These are phyloP conservation scores for Ophiostoma sp. DNA, from an alignment of 2,329 filamentous ascomycete genomes.

Conservation along the genomic window DNA sequence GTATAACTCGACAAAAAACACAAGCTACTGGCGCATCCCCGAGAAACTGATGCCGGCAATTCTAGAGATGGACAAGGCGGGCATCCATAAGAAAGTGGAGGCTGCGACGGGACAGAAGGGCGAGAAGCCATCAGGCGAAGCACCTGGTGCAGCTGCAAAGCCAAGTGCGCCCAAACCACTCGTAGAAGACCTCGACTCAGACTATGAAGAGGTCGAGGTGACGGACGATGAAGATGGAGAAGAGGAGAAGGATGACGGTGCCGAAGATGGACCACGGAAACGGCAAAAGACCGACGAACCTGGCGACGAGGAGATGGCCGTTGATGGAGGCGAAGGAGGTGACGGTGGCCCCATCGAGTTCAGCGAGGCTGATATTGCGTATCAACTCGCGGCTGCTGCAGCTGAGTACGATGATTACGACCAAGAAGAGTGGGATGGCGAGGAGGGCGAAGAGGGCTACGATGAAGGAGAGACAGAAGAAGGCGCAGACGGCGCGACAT, in stretches of 20 bases:
- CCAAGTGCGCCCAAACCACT: neutral
- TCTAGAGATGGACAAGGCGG: slow-evolving; percentile 68
- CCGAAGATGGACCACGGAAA: slow-evolving; percentile 46
- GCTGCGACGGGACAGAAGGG: neutral
- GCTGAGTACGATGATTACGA: slow-evolving; percentile 64
- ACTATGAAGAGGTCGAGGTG: slow-evolving; percentile 78
- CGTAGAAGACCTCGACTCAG: slow-evolving; percentile 60
- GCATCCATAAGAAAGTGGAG: slow-evolving; percentile 56
- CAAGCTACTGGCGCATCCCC: slow-evolving; percentile 95
- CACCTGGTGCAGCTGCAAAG: neutral
- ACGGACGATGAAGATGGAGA: slow-evolving; percentile 55
- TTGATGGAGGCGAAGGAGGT: slow-evolving; percentile 35
- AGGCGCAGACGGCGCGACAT: slow-evolving; percentile 59
- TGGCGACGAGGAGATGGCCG: slow-evolving; percentile 44
- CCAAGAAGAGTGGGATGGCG: slow-evolving; percentile 37
- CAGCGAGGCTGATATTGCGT: slow-evolving; percentile 91
- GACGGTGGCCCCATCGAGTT: slow-evolving; percentile 68
- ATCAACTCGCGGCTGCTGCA: slow-evolving; percentile 73
- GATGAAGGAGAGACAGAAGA: slow-evolving; percentile 72
- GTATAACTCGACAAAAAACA: slow-evolving; percentile 80
- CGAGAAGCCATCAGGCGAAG: neutral
- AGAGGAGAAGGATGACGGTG: slow-evolving; percentile 49
- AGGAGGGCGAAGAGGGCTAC: slow-evolving; percentile 79
- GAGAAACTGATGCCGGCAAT: slow-evolving; percentile 81
- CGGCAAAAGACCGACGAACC: slow-evolving; percentile 49